Base-by-base conservation (phyloP, 192 early-diverging fungal genomes). In the Dissophora ornata region DNA sequence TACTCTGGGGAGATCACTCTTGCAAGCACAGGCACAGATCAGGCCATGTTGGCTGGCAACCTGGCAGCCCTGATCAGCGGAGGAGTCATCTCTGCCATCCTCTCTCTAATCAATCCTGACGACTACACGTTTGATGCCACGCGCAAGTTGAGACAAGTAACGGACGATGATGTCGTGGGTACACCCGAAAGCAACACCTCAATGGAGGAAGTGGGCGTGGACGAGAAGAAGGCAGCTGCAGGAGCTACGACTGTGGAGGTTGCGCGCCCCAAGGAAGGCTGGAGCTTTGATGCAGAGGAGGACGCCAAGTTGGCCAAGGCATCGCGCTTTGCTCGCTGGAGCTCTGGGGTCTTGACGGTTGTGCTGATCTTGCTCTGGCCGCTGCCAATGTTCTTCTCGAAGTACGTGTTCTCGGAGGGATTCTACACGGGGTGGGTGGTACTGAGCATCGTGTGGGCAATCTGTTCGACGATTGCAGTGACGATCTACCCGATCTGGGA, bases 21-120 rank as follows among this genome's bases (percentile, higher is more conserved):
- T 1, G 79, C 70, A 2, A 74, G 82, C 18, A 91, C 91, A 12
- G 82, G 82, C 36, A 84, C 71, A 12, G 90, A 92, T 56, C 87
- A 92, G 46, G 91, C 90, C 18, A 92, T 92, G 90, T 84, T 93
- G 70, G 88, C 90, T 2, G 90, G 90, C 11, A 93, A 92, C 62
- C 51, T 92, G 38, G 84, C 82, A 2, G 85, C 83, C 0, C 8
- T 77, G 44, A 30, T 77, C 22, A 55, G 73, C 30, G 73, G 73
- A 16, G 73, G 73, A 1, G 16, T 57, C 15, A 77, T 77, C 33
- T 77, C 73, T 1, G 53, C 66, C 0, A 38, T 67, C 5, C 36
- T 77, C 18, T 62, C 73, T 6, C 47, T 44, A 33, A 25, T 85
- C 32, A 81, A 89, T 38, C 89, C 90, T 0, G 90, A 90, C 50